Conservation (phyloP, 768 basidiomycete genomes). For the Boletus rufocinnamomeus region DNA sequence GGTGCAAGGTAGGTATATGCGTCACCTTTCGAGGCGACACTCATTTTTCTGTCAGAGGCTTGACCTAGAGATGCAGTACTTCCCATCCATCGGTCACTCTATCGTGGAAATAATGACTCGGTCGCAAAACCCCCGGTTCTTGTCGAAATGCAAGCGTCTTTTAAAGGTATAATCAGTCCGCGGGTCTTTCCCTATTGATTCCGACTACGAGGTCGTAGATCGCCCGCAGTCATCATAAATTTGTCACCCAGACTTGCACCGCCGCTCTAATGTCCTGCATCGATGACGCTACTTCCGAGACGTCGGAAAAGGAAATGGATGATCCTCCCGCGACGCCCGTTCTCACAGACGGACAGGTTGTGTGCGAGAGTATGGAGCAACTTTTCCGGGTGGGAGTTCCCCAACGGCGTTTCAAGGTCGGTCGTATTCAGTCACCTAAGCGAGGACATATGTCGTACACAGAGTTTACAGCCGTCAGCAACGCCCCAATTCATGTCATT, state of each 20-base stretch:
- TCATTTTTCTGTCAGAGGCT: slow-evolving; percentile 49
- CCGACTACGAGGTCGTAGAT: slow-evolving; percentile 21
- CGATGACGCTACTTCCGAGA: slow-evolving; percentile 4
- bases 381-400: slow-evolving; percentile 45
- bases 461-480: slow-evolving; percentile 20
- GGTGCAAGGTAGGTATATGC: slow-evolving; percentile 52
- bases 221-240: slow-evolving; percentile 27
- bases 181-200: slow-evolving; percentile 7
- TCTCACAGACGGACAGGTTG: slow-evolving; percentile 38
- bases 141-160: slow-evolving; percentile 42
- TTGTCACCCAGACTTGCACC: slow-evolving; percentile 30
- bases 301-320: slow-evolving; percentile 17
- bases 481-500: slow-evolving; percentile 9
- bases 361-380: slow-evolving; percentile 46
- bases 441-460: slow-evolving; percentile 3
- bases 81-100: slow-evolving; percentile 51
- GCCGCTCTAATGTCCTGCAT: slow-evolving; percentile 31
- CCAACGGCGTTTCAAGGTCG: slow-evolving; percentile 50
- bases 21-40: slow-evolving; percentile 3
- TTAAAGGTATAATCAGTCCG: slow-evolving; percentile 47
- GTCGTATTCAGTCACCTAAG: slow-evolving; percentile 14
- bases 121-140: slow-evolving; percentile 51
- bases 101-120: slow-evolving; percentile 53
- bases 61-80: slow-evolving; percentile 51
- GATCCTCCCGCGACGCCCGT: slow-evolving; percentile 1